These are phyloP conservation scores for Eutypa lata DNA, from an alignment of 2,329 filamentous ascomycete genomes.

Conservation along the genomic window DNA sequence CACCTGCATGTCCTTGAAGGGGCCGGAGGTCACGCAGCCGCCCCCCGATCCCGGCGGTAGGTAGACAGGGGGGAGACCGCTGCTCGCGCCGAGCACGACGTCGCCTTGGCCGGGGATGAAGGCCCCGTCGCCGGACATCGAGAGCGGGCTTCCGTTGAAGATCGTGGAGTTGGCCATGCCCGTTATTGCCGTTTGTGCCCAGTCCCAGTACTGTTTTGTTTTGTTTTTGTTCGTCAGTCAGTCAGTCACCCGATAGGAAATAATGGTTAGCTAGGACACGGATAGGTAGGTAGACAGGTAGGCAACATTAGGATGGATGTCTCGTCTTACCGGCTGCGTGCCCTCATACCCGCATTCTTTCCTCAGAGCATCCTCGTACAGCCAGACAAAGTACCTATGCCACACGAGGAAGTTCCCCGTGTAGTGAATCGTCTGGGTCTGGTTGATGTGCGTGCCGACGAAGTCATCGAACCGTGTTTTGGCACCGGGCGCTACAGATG, in stretches of 20 bases:
- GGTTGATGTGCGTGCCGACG: slow-evolving; percentile 22
- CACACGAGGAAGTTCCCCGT: slow-evolving; percentile 15
- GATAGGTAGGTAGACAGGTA: too few relatives aligned
- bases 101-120: slow-evolving; percentile 11
- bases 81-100: slow-evolving; percentile 4
- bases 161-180: slow-evolving; percentile 38
- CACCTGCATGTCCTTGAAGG: slow-evolving; percentile 31
- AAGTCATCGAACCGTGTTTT: slow-evolving; percentile 25
- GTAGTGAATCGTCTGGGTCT: slow-evolving; percentile 15
- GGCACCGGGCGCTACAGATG: slow-evolving; percentile 15
- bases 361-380: slow-evolving; percentile 18
- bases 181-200: slow-evolving; percentile 34
- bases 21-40: slow-evolving; percentile 44
- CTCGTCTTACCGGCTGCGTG: slow-evolving; percentile 21
- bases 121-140: slow-evolving; percentile 38
- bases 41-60: slow-evolving; percentile 44
- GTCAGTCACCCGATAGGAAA: too few relatives aligned
- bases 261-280: too few relatives aligned
- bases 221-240: too few relatives aligned
- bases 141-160: slow-evolving; percentile 45
- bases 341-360: slow-evolving; percentile 22
- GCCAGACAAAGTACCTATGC: slow-evolving; percentile 19
- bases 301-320: too few relatives aligned
- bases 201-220: slow-evolving; percentile 42
- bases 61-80: slow-evolving; percentile 7